Base-by-base conservation (phyloP, 768 basidiomycete species). In the Fistulinella prunicolor region DNA sequence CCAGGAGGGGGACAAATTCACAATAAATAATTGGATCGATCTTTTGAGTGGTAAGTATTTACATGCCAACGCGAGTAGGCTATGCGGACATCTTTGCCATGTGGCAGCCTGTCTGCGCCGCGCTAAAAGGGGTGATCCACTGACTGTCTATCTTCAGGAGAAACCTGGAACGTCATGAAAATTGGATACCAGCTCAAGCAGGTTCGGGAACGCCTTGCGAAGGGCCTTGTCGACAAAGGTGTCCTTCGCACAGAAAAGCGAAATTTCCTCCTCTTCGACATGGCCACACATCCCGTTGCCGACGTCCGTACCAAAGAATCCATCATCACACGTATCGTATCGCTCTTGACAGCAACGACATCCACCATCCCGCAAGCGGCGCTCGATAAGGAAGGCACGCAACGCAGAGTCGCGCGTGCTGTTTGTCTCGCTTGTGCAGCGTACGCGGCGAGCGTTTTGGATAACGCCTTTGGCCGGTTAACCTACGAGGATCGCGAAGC, bases 151-250 rank as follows among this genome's bases (percentile, higher is more conserved):
- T 29, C n/a, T 37, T 22, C 16, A 97, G 94, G 95, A 46, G 95
- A 99, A 73, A 98, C 95, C 40, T 99, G 95, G 95, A 99, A 98
- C 69, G 94, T 99, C 8, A 93, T 97, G 86, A 98, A 98, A 72
- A 98, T 99, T 46, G 94, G 94, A 20, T 99, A 92, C 70, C 95
- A 99, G 69, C 84, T 99, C 39, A 97, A 97, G 69, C 95, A 97
- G 71, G 95, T 98, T 34, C 86, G 95, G 38, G 95, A 99, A 71
- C 89, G 95, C 16, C 85, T 99, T 34, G 94, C 94, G 13, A 99
- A 99, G 66, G 83, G 95, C 3, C 82, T 99, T 34, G 95, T 97
- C 43, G 95, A 99, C 76, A 99, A 99, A 70, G 96, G 95, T 59
- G 84, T 99, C 32, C 81, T 99, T n/a, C 87, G 96, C 42, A 99